Conservation (phyloP, 192 early-diverging fungal genomes). For the Borealophlyctis nickersoniae region DNA sequence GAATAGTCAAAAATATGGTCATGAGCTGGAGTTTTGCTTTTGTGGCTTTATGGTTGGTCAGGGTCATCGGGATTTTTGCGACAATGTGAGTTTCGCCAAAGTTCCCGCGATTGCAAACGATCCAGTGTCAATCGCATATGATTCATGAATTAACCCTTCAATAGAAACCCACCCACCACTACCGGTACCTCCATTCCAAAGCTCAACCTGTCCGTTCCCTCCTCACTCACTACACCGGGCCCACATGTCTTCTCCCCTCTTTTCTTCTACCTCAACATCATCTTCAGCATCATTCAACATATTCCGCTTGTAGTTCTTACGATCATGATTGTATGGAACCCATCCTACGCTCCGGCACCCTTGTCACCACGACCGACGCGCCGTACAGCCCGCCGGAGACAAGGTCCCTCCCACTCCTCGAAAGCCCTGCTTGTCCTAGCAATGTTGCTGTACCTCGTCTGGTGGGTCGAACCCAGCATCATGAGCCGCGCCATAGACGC, state of each 20-base stretch:
- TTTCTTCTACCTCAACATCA: slow-evolving; percentile 10
- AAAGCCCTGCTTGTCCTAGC: slow-evolving; percentile 20
- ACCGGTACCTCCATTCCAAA: neutral
- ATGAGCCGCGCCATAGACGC: slow-evolving; percentile 17
- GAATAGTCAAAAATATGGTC: slow-evolving; percentile 5
- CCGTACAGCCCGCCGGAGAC: slow-evolving; percentile 1
- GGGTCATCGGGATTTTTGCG: neutral
- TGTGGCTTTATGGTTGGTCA: slow-evolving; percentile 9
- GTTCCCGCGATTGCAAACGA: too few species aligned
- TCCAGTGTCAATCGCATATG: too few species aligned
- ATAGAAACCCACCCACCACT: neutral
- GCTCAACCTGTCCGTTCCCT: neutral
- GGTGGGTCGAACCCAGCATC: slow-evolving; percentile 27
- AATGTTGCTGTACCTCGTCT: slow-evolving; percentile 3
- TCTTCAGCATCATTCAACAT: slow-evolving; percentile 12
- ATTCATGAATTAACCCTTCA: neutral
- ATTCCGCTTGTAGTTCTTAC: slow-evolving; percentile 18
- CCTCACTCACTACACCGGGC: slow-evolving; percentile 6
- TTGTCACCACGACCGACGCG: neutral
- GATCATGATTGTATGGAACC: slow-evolving; percentile 6
- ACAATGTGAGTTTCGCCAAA: slow-evolving; percentile 8
- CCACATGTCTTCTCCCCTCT: neutral
- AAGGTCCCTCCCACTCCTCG: slow-evolving; percentile 14
- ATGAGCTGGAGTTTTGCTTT: slow-evolving; percentile 11
- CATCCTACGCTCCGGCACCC: neutral